Conservation (phyloP, 2,329 filamentous ascomycete genomes). For the Beauveria sp. region DNA sequence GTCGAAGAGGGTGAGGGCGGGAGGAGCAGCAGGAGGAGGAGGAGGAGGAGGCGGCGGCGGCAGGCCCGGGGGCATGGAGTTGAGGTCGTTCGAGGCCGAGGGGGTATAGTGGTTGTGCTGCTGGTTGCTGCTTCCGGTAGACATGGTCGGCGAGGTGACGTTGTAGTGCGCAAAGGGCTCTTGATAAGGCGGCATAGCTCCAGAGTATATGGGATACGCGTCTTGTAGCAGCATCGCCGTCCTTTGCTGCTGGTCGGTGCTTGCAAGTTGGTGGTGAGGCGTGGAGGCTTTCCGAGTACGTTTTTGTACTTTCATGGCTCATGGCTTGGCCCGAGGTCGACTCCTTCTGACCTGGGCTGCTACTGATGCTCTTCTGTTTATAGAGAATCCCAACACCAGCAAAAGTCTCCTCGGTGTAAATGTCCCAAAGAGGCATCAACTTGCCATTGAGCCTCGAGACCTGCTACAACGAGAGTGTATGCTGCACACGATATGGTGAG, state of each 20-base stretch:
- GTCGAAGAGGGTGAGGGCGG: not conserved
- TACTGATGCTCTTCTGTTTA: not conserved
- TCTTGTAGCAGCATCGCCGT: conserved; percentile 18
- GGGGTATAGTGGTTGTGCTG: not conserved
- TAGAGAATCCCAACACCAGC: not conserved
- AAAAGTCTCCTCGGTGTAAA: not conserved
- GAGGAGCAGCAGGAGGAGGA: not conserved
- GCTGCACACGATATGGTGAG: not conserved
- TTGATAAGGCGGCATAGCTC: conserved; percentile 12
- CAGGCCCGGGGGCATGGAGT: not conserved
- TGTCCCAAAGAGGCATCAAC: not conserved
- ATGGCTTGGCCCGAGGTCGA: not conserved
- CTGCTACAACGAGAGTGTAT: not conserved
- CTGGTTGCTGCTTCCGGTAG: conserved; percentile 9
- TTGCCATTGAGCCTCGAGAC: not conserved
- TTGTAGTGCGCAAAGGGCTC: not conserved
- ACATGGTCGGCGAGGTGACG: conserved; percentile 12
- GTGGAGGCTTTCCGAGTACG: not conserved
- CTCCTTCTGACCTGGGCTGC: not conserved
- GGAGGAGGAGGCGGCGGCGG: not conserved
- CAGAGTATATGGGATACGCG: conserved; percentile 6
- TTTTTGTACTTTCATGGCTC: conserved; percentile 6
- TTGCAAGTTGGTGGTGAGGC: not conserved
- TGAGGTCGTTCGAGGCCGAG: conserved; percentile 16
- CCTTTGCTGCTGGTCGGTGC: not conserved